Percentiles rank a stretch among this genome's conserved stretches.
Conservation (phyloP, 495 filamentous ascomycete genomes). For the Penicillium waksmanii region DNA sequence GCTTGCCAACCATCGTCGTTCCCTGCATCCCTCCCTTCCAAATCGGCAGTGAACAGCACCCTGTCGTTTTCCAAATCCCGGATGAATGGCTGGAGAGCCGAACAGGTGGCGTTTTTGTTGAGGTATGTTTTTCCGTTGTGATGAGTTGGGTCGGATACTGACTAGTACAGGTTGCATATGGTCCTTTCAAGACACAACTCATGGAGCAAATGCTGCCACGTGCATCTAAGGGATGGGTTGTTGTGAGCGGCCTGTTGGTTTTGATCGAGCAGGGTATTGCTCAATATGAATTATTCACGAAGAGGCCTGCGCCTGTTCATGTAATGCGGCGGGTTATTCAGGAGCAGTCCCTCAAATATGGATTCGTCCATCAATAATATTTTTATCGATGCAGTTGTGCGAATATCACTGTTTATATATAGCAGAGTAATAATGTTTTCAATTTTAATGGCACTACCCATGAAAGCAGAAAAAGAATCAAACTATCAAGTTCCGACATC, state of each 20-base stretch:
- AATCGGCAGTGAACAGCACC: slow-evolving; percentile 50
- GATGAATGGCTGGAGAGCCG: slow-evolving; percentile 68
- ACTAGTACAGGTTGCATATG: slow-evolving; percentile 51
- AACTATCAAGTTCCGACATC: too few species aligned
- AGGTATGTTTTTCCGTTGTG: slow-evolving; percentile 41
- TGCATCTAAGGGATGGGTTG: slow-evolving; percentile 57
- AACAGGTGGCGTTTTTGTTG: slow-evolving; percentile 74
- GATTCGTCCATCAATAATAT: slow-evolving; percentile 16
- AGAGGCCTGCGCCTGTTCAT: slow-evolving; percentile 66
- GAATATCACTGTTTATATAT: background rate
- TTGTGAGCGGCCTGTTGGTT: slow-evolving; percentile 70
- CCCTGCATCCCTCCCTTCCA: slow-evolving; percentile 67
- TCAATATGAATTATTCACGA: slow-evolving; percentile 77
- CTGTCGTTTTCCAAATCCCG: slow-evolving; percentile 65
- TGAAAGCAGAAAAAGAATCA: too few species aligned
- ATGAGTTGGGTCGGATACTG: slow-evolving; percentile 23
- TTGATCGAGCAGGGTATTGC: slow-evolving; percentile 74
- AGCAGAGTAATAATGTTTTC: too few species aligned
- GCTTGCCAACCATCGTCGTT: slow-evolving; percentile 67
- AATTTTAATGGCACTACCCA: too few species aligned
- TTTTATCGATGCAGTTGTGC: background rate
- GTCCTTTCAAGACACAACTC: slow-evolving; percentile 52
- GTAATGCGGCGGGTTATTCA: slow-evolving; percentile 53
- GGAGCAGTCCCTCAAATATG: slow-evolving; percentile 24
- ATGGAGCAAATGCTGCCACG: slow-evolving; percentile 55